Evolutionary conservation across 345 rosid species (phyloP).

Genomic region (Cochlearia excelsa): DNA sequence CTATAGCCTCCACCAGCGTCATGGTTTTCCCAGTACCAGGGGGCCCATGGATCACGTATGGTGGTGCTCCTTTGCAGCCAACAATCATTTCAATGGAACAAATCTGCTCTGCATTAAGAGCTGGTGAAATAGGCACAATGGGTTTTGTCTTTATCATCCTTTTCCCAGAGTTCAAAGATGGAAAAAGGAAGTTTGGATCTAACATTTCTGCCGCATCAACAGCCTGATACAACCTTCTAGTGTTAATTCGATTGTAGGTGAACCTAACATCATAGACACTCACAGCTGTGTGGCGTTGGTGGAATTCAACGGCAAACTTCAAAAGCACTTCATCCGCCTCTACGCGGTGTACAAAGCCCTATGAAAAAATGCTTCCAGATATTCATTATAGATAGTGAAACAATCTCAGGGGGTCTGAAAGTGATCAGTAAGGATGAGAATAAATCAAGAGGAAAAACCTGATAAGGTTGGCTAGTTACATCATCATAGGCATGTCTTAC

Average conservation of each 20-base stretch:
- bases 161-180: conserved; percentile 41
- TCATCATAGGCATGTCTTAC: conserved; percentile 43
- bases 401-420: conserved; percentile 5
- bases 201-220: conserved; percentile 55
- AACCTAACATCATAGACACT: conserved; percentile 67
- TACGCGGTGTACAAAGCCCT: conserved; percentile 80
- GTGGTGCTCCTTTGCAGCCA: conserved; percentile 82
- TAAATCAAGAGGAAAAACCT: conserved; percentile 41
- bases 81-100: conserved; percentile 68
- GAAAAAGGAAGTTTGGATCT: conserved; percentile 57
- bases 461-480: conserved; percentile 37
- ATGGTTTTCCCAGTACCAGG: conserved; percentile 97
- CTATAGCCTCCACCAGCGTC: conserved; percentile 78
- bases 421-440: conserved; percentile 3
- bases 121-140: conserved; percentile 52
- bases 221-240: conserved; percentile 77
- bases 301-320: conserved; percentile 61
- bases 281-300: conserved; percentile 42
- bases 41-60: conserved; percentile 84
- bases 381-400: conserved; percentile 7
- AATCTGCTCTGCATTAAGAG: conserved; percentile 78
- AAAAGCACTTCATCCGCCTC: conserved; percentile 82
- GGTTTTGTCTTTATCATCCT: conserved; percentile 52
- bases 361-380: conserved; percentile 20
- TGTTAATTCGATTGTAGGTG: conserved; percentile 61